These are phyloP conservation scores for Fraxinus pennsylvanica DNA, from an alignment of 257 asterid genomes.

Conservation along the genomic window DNA sequence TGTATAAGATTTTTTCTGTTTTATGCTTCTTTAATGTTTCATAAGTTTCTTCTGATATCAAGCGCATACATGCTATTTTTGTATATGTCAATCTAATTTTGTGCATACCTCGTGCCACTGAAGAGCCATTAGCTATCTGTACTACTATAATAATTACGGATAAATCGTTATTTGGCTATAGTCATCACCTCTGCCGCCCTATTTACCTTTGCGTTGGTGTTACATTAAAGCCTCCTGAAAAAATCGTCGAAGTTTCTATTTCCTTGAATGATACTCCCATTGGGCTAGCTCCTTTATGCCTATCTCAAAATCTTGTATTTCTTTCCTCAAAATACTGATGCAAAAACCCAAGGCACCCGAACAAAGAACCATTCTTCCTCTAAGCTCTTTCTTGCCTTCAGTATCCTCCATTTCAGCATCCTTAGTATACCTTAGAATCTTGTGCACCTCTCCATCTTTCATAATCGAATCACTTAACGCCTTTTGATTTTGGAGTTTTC, in stretches of 20 bases:
- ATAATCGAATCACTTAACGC: not conserved
- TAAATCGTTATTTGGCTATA: not conserved
- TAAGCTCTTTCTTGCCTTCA: conserved; percentile 22
- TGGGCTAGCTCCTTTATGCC: conserved; percentile 30
- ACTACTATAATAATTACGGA: not conserved
- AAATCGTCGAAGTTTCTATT: not conserved
- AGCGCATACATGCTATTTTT: not conserved
- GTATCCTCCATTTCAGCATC: conserved; percentile 13
- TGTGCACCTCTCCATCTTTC: conserved; percentile 26
- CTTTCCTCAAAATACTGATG: conserved; percentile 36
- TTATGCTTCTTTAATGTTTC: not conserved
- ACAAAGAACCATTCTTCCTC: conserved; percentile 24
- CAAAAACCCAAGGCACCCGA: conserved; percentile 41
- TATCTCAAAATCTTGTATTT: conserved; percentile 27
- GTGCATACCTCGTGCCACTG: not conserved
- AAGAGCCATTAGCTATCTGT: not conserved
- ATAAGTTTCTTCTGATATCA: not conserved
- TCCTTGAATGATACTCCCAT: conserved; percentile 27
- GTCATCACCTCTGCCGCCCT: not conserved
- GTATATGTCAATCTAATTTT: not conserved
- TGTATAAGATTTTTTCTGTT: not conserved
- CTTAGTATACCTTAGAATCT: conserved; percentile 13
- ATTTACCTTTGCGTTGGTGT: not conserved
- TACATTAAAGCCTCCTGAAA: not conserved
- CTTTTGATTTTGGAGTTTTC: conserved; percentile 23